phyloP scores from a whole-genome alignment of 352 stramenopile species.

The Ochromonadaceae sp. region DNA sequence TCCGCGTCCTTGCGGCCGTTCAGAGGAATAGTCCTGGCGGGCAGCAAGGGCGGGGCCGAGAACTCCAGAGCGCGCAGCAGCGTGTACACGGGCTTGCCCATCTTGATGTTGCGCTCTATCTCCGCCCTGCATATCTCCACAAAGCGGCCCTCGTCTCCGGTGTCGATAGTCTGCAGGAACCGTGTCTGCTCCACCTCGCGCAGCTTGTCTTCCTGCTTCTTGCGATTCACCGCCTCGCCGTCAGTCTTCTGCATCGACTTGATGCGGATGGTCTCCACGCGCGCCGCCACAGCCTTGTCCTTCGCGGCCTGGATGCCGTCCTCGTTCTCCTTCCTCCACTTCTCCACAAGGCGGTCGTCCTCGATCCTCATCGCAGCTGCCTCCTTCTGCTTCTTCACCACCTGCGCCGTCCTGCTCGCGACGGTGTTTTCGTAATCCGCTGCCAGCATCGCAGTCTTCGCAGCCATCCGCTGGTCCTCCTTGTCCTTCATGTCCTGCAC shows the following conservation, averaged over 20 bases:
- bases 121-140: neutral
- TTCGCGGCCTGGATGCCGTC: constrained; percentile 20
- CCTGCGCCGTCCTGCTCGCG: constrained; percentile 19
- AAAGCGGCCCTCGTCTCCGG: constrained; percentile 1
- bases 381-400: constrained; percentile 9
- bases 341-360: neutral
- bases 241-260: constrained; percentile 15
- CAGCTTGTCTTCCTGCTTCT: neutral
- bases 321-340: constrained; percentile 21
- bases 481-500: neutral
- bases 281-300: constrained; percentile 18
- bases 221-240: neutral
- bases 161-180: neutral
- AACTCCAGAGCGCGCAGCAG: constrained; percentile 10
- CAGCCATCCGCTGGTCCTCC: neutral
- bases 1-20: too few species aligned
- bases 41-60: neutral
- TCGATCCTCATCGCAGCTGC: constrained; percentile 19
- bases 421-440: constrained; percentile 19
- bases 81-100: constrained; percentile 6
- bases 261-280: constrained; percentile 16
- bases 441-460: constrained; percentile 2
- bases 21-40: constrained; percentile 2
- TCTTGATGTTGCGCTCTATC: neutral
- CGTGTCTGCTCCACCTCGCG: neutral